Base-by-base conservation (phyloP, 345 rosid genomes). In the Eucalyptus coolabah region DNA sequence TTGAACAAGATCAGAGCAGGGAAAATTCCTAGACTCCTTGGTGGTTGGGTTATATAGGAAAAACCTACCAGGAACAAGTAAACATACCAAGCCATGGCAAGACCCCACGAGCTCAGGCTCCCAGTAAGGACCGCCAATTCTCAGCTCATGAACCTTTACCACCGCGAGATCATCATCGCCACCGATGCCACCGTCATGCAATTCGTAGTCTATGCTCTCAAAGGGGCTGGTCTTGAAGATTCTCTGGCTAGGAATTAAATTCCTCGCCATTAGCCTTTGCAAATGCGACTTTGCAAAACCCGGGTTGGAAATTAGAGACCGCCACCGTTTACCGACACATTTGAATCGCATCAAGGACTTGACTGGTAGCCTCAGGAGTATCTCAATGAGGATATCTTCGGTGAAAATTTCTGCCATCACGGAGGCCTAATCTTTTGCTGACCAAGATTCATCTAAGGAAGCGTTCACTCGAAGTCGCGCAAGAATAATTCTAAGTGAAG, bases 321-420 rank as follows among this genome's bases (percentile, higher is more conserved):
- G 26, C 91, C 89, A 90, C 40, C 49, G 32, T 80, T 90, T 90
- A 50, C 89, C 59, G 9, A 90, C 89, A 56, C 89, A 82, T 50
- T 88, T 87, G 87, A 59, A 90, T 82, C 77, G 87, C 87, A 49
- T n/a, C 37, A 90, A 59, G 6, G 89, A n/a, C 81, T 83, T 90
- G 87, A 50, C 88, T 7, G 91, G 89, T 6, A 90, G 91, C 91
- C 91, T 59, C 19, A 63, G 16, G 65, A 87, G 91, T 32, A 90
- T 87, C 6, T 87, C 89, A 3, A 60, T 34, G 34, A 90, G 28
- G 50, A 90, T 50, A 37, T 90, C 89, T 12, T 89, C 90, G 34
- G 14, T 14, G 49, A 89, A n/a, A n/a, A n/a, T n/a, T 65, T 65
- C 77, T n/a, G 40, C 37, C 77, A 65, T n/a, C 32, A 15, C 37